Evolutionary conservation across 495 filamentous ascomycete genomes (phyloP), one percentile per base, ranked within the genome.

Genomic region (Pseudomonodictys pantanalensis): DNA sequence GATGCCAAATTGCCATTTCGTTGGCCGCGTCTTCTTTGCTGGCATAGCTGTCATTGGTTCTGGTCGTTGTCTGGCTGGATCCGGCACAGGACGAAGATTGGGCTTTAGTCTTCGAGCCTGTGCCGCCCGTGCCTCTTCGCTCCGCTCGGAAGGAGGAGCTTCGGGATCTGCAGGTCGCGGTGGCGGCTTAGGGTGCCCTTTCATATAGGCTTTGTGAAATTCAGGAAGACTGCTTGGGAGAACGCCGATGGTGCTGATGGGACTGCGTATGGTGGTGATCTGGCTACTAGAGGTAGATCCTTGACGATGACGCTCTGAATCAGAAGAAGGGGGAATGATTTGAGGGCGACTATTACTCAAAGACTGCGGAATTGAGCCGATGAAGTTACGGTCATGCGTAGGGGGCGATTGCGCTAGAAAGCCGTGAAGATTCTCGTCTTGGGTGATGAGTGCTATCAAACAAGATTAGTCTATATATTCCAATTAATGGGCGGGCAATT

Each of bases 1-100:
- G 57, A 98, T 98, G 28, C 93, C 93, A 69, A 97, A 98, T 72
- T 97, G 95, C 93, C 93, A 98, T 57, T 90, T 88, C 0, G 90
- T 89, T 2, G 84, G 82, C 52, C 81, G 81, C 25, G 72, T 75
- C 71, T 85, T 88, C 70, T 88, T 92, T 24, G 75, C 24, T 8
- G 73, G 72, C 4, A 77, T 35, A 1, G 69, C 48, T 10, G 75
- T 77, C 72, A 77, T 82, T 3, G 77, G 77, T 46, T 87, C 86
- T 1, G 90, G 89, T 28, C 85, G 85, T 58, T 85, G 79, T 35
- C 73, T 77, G n/a, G 72, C 83, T 60, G 77, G 82, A 68, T 86
- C 81, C 44, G 76, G 70, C 57, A 75, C 76, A 63, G 69, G 78
- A 42, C 87, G 83, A 48, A 83, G 84, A 68, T 93, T 89, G 2